Evolutionary conservation across 2,329 filamentous ascomycete genomes (phyloP), one percentile per base, ranked within the genome.

Genomic region (Colletotrichum gigasporum): DNA sequence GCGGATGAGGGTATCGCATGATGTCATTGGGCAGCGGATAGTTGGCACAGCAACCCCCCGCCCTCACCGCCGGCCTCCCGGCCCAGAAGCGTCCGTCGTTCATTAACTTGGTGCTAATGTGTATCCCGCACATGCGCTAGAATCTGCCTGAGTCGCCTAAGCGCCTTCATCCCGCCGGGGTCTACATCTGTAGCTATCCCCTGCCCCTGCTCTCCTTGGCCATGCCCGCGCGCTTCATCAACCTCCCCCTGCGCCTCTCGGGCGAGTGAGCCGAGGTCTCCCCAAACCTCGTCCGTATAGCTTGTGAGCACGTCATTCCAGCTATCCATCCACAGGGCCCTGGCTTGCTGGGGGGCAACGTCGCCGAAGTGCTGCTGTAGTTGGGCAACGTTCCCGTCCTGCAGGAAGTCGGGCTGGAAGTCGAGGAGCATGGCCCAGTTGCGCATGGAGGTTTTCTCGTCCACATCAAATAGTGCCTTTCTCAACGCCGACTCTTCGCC

Each of bases 281-380:
- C 90, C 90, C 90, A 92, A 22, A 92, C 89, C 58, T 91, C 86
- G 71, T 91, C 87, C 0, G 82, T 83, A 68, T 90, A 90, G 32
- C 80, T 76, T 2, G 79, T 82, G 22, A 90, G 76, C 7, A 89
- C 85, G 41, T 80, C 78, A 32, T 80, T 79, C 87, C 87, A 90
- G 69, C 87, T 82, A 34, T 79, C 75, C 11, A 85, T 73, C 85
- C 86, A 88, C 14, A 76, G 68, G 47, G 76, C 70, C 70, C 75
- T 80, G 20, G 79, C 80, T 61, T 79, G 77, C 4, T 70, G 68
- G 0, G 70, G 39, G 64, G 83, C 77, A 2, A 68, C 63, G 6
- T 77, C 74, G 11, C 84, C 84, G 22, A 83, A 58, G 47, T 80
- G 74, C 30, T 67, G 32, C 50, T 53, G 18, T 35, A 48, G 44